Conservation (phyloP, 169 alveolate genomes). For the Sarcocystis neurona region DNA sequence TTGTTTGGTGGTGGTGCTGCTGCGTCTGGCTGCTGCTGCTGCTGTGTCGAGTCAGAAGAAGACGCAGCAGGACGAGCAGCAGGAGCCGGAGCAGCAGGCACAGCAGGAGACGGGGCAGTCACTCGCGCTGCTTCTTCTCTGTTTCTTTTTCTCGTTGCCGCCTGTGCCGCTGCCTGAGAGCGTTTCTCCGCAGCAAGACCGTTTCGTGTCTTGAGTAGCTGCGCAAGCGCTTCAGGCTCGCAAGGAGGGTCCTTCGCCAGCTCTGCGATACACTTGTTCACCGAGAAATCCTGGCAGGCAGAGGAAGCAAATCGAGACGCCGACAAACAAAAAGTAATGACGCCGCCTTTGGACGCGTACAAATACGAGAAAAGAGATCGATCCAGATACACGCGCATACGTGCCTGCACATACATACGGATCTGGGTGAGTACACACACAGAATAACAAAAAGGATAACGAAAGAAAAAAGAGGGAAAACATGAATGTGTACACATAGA, state of each 20-base stretch:
- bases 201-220: slow-evolving; percentile 28
- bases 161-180: slow-evolving; percentile 9
- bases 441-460: too few species aligned
- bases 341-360: background rate
- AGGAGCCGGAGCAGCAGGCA: too few species aligned
- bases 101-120: background rate
- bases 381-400: background rate
- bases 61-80: too few species aligned
- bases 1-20: too few species aligned
- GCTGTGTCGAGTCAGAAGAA: too few species aligned
- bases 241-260: slow-evolving; percentile 40
- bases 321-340: background rate
- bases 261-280: slow-evolving; percentile 49
- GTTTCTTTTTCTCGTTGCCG: background rate
- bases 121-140: slow-evolving; percentile 14
- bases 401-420: background rate
- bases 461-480: too few species aligned
- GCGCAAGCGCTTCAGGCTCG: background rate
- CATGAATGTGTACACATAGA: too few species aligned
- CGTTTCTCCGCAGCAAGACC: slow-evolving; percentile 34
- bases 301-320: background rate
- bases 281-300: slow-evolving; percentile 39
- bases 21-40: too few species aligned
- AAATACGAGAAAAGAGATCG: background rate
- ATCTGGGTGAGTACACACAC: background rate